Evolutionary conservation across 2,329 filamentous ascomycete genomes (phyloP).

Genomic region (Thyridium curvatum): DNA sequence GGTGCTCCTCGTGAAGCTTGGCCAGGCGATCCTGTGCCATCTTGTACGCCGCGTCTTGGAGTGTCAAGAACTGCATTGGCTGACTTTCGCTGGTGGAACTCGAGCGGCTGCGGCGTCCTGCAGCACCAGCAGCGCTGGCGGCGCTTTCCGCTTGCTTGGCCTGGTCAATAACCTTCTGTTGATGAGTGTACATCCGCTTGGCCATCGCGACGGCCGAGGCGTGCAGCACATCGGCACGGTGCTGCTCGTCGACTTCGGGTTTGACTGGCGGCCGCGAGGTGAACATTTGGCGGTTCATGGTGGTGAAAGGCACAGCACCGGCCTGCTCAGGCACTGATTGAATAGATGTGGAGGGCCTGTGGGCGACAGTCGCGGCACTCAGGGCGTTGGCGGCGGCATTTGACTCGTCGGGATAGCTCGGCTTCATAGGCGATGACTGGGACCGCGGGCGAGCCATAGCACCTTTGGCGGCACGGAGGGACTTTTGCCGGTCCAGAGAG

Average conservation of each 20-base stretch:
- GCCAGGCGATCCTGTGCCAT: constrained; percentile 78
- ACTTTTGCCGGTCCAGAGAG: constrained; percentile 51
- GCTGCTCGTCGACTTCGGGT: constrained; percentile 67
- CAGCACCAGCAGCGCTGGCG: constrained; percentile 18
- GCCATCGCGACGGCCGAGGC: constrained; percentile 88
- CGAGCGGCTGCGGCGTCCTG: constrained; percentile 15
- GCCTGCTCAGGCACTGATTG: constrained; percentile 40
- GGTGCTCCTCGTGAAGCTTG: constrained; percentile 68
- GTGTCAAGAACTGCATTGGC: constrained; percentile 51
- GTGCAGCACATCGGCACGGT: constrained; percentile 64
- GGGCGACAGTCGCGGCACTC: constrained; percentile 65
- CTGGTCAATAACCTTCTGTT: constrained; percentile 55
- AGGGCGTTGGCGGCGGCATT: constrained; percentile 63
- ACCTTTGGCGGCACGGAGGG: constrained; percentile 68
- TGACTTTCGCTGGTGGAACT: constrained; percentile 29
- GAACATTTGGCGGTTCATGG: constrained; percentile 69
- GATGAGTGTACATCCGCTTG: constrained; percentile 71
- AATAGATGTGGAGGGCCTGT: constrained; percentile 36
- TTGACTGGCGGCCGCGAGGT: constrained; percentile 68
- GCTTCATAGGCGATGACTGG: constrained; percentile 50
- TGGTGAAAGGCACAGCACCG: constrained; percentile 62
- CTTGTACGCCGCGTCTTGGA: constrained; percentile 84
- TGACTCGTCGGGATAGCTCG: constrained; percentile 46
- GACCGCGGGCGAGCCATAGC: constrained; percentile 66
- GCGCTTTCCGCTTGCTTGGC: constrained; percentile 30